Percentiles rank a stretch among this genome's conserved stretches.
phyloP scores from a whole-genome alignment of 495 filamentous ascomycete species.

The Clohesyomyces aquaticus region DNA sequence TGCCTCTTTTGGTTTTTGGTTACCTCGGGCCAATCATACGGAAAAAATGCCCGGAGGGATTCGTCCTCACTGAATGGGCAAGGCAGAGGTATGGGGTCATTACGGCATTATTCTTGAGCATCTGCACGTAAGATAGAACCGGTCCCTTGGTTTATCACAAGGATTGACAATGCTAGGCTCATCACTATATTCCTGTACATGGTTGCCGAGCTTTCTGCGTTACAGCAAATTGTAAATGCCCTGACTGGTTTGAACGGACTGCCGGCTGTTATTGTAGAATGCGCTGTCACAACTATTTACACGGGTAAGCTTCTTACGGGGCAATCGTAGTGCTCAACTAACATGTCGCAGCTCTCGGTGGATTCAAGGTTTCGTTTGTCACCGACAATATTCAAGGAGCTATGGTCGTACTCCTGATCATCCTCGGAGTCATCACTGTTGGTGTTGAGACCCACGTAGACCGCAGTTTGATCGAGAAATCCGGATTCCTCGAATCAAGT shows the following conservation, averaged over 20 bases:
- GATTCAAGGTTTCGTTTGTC: conserved; percentile 76
- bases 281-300: conserved; percentile 73
- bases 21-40: conserved; percentile 72
- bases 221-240: conserved; percentile 72
- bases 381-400: conserved; percentile 77
- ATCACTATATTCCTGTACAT: conserved; percentile 80
- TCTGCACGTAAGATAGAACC: conserved; percentile 50
- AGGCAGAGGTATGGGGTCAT: conserved; percentile 69
- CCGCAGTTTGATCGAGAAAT: conserved; percentile 62
- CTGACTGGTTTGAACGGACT: conserved; percentile 72
- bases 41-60: conserved; percentile 72
- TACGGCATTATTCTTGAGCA: conserved; percentile 68
- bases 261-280: conserved; percentile 74
- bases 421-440: conserved; percentile 71
- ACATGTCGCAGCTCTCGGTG: conserved; percentile 62
- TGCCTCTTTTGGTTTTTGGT: conserved; percentile 70
- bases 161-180: conserved; percentile 46
- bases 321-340: background rate
- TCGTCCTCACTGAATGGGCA: conserved; percentile 80
- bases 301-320: conserved; percentile 59
- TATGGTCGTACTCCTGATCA: conserved; percentile 70
- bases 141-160: background rate
- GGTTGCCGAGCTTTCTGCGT: conserved; percentile 74
- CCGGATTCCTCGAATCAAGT: conserved; percentile 61
- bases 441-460: conserved; percentile 72